phyloP scores from a whole-genome alignment of 305 asterid species.

The Salvia sclarea region DNA sequence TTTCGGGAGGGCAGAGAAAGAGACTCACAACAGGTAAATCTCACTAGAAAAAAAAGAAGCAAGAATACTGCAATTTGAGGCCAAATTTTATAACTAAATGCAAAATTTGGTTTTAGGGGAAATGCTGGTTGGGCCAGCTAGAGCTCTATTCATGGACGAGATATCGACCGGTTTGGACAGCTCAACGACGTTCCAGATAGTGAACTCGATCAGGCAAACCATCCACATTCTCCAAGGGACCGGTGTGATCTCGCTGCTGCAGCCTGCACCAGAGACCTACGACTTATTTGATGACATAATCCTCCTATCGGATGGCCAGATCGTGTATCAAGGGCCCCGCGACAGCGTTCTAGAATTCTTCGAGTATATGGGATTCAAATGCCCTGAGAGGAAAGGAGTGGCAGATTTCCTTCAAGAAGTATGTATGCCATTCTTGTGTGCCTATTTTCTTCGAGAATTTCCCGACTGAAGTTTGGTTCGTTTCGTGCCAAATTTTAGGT shows the following conservation, averaged over 20 bases:
- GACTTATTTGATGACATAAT: conserved; percentile 81
- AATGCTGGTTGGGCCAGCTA: conserved; percentile 92
- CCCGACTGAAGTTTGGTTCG: background rate
- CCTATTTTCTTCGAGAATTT: background rate
- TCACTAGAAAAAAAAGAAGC: background rate
- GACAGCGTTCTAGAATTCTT: conserved; percentile 71
- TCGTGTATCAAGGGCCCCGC: conserved; percentile 88
- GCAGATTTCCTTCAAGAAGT: conserved; percentile 96
- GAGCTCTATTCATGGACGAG: conserved; percentile 93
- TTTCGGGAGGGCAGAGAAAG: conserved; percentile 94
- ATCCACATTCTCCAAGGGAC: conserved; percentile 87
- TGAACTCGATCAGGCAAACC: conserved; percentile 76
- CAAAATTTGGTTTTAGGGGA: conserved; percentile 52
- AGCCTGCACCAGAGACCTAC: conserved; percentile 93
- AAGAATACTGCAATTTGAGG: background rate
- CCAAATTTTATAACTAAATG: background rate
- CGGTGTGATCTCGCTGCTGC: conserved; percentile 76
- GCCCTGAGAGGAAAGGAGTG: conserved; percentile 90
- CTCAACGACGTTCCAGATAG: conserved; percentile 85
- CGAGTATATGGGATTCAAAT: conserved; percentile 74
- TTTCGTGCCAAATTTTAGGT: conserved; percentile 48
- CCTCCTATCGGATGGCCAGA: conserved; percentile 73
- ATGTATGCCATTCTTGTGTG: conserved; percentile 1
- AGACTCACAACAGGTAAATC: conserved; percentile 77
- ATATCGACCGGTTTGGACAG: conserved; percentile 93